Evolutionary conservation across 148 eudicot species (phyloP).

Genomic region (Rhododendron ovatum): DNA sequence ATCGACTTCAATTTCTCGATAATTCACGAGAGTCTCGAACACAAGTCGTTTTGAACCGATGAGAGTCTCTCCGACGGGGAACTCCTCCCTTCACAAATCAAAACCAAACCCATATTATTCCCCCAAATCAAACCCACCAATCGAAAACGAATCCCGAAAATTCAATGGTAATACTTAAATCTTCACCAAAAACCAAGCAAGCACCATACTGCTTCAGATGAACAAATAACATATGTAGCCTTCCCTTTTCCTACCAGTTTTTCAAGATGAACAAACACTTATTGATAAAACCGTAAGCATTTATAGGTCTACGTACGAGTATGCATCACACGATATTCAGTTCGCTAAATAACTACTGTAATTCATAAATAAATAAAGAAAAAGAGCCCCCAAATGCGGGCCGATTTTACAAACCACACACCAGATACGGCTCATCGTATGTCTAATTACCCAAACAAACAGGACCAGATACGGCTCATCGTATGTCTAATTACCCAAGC

Average conservation of each 20-base stretch:
- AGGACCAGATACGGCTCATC: no score
- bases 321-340: background rate
- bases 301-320: background rate
- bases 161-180: background rate
- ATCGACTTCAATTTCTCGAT: slow-evolving; percentile 64
- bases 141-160: background rate
- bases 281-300: no score
- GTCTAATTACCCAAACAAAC: no score
- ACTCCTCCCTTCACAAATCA: slow-evolving; percentile 58
- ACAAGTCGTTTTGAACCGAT: slow-evolving; percentile 51
- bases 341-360: background rate
- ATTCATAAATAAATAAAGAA: no score
- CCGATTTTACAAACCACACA: no score
- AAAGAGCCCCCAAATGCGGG: background rate
- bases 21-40: slow-evolving; percentile 34
- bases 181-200: background rate
- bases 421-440: no score
- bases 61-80: slow-evolving; percentile 18
- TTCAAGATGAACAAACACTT: background rate
- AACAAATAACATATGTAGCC: background rate
- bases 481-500: background rate
- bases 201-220: background rate
- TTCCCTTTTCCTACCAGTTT: background rate
- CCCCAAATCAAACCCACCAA: slow-evolving; percentile 8
- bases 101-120: slow-evolving; percentile 16